These are phyloP conservation scores for Phytophthora constricta DNA, from an alignment of 352 stramenopile genomes.

Conservation along the genomic window DNA sequence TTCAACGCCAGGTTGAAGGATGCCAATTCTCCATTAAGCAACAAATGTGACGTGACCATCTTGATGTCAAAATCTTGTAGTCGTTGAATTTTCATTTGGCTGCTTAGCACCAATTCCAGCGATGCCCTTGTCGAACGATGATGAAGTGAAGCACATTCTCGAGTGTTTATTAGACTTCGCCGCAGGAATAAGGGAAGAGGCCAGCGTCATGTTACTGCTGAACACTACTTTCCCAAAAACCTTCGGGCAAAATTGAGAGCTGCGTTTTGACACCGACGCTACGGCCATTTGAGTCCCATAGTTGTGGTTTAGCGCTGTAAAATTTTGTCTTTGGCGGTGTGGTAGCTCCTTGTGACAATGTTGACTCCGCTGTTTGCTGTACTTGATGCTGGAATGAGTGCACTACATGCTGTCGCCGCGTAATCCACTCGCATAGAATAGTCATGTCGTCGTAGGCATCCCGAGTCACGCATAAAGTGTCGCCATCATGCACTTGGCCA, in stretches of 20 bases:
- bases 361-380: slow-evolving; percentile 1
- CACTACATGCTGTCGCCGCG: slow-evolving; percentile 44
- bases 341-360: not conserved
- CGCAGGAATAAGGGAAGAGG: not conserved
- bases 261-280: slow-evolving; percentile 40
- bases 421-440: slow-evolving; percentile 74
- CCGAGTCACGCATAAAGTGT: slow-evolving; percentile 64
- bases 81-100: no score
- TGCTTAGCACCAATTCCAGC: slow-evolving; percentile 32
- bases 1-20: no score
- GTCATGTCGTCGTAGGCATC: slow-evolving; percentile 75
- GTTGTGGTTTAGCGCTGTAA: slow-evolving; percentile 18
- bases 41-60: slow-evolving; percentile 18
- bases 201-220: slow-evolving; percentile 3
- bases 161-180: slow-evolving; percentile 34
- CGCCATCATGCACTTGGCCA: slow-evolving; percentile 52
- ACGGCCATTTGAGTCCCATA: slow-evolving; percentile 69
- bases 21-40: no score
- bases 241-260: slow-evolving; percentile 4
- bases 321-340: slow-evolving; percentile 1
- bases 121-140: slow-evolving; percentile 31
- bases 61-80: no score
- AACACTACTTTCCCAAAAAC: not conserved
- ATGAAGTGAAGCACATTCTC: slow-evolving; percentile 43
- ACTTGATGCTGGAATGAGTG: slow-evolving; percentile 32